Evolutionary conservation across 176 grass and related monocot genomes (phyloP).

Genomic region (Guadua angustifolia): DNA sequence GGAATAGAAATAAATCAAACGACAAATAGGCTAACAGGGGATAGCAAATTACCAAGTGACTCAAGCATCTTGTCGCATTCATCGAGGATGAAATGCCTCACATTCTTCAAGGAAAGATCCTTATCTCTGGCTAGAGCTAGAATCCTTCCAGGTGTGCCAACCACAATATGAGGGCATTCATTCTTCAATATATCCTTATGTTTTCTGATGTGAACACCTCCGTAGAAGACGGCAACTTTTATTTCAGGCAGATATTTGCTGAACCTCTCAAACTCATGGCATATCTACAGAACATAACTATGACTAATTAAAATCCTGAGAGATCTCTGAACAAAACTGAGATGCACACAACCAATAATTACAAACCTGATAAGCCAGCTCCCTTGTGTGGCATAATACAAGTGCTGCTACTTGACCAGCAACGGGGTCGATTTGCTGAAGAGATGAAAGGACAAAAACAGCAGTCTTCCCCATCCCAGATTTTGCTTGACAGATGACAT

Average conservation of each 20-base stretch:
- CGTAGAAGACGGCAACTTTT: constrained; percentile 98
- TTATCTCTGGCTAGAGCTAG: constrained; percentile 82
- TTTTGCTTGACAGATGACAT: constrained; percentile 99
- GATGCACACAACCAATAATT: not conserved
- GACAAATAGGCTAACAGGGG: not conserved
- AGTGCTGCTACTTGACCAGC: constrained; percentile 90
- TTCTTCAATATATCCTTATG: constrained; percentile 98
- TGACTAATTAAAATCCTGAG: not conserved
- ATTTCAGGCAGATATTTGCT: constrained; percentile 87
- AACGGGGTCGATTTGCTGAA: constrained; percentile 93
- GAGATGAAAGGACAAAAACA: constrained; percentile 92
- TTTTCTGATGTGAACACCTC: constrained; percentile 91
- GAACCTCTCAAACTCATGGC: constrained; percentile 98
- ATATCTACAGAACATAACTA: constrained; percentile 60
- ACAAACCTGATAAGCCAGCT: constrained; percentile 89
- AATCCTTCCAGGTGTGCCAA: constrained; percentile 77
- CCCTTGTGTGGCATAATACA: constrained; percentile 90
- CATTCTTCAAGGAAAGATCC: constrained; percentile 97
- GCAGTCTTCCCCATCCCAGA: constrained; percentile 99
- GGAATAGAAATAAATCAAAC: not conserved
- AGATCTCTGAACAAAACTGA: not conserved
- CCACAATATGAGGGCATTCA: constrained; percentile 97
- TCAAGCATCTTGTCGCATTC: constrained; percentile 99
- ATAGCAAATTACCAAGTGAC: constrained; percentile 73
- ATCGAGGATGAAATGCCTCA: constrained; percentile 99